Conservation (phyloP, 2,329 filamentous ascomycete species). For the Ilyonectria destructans region DNA sequence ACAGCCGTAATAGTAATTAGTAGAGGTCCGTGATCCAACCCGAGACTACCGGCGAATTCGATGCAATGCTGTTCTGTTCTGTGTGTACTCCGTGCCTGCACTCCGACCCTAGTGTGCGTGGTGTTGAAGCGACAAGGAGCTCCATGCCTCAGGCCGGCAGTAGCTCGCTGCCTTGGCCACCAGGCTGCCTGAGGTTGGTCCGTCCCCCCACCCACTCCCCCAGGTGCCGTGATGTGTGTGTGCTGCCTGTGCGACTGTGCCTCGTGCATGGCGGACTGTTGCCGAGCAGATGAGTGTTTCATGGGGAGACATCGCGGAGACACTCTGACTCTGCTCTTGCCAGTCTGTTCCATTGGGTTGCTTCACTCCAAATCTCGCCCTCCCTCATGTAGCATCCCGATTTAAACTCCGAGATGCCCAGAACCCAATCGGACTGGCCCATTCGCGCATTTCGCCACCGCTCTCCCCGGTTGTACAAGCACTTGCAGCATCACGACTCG, state of each 20-base stretch:
- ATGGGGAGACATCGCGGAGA: conserved; percentile 40
- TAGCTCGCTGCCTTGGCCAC: neutral
- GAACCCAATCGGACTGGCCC: conserved; percentile 25
- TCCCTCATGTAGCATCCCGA: conserved; percentile 31
- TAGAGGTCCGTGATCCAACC: conserved; percentile 5
- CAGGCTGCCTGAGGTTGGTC: neutral
- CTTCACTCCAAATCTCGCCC: conserved; percentile 33
- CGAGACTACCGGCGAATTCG: conserved; percentile 8
- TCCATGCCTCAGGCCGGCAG: neutral
- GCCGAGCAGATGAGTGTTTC: conserved; percentile 40
- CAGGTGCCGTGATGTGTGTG: neutral
- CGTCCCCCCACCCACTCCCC: neutral
- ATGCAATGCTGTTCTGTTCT: neutral
- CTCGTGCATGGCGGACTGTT: conserved; percentile 5
- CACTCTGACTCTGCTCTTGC: conserved; percentile 21
- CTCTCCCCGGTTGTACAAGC: conserved; percentile 12
- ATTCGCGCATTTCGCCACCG: conserved; percentile 18
- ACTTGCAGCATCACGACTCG: conserved; percentile 18
- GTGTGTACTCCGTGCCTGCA: neutral
- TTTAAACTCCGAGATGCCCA: conserved; percentile 26
- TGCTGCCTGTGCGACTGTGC: neutral
- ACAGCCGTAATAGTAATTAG: conserved; percentile 18
- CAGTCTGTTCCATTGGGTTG: conserved; percentile 39
- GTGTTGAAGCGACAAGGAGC: neutral
- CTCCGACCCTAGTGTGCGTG: neutral